A percentile compares a stretch with the other conserved stretches of the same genome.
Evolutionary conservation across 1,284 basidiomycete genomes (phyloP).

Genomic region (Bondarzewia mesenterica): DNA sequence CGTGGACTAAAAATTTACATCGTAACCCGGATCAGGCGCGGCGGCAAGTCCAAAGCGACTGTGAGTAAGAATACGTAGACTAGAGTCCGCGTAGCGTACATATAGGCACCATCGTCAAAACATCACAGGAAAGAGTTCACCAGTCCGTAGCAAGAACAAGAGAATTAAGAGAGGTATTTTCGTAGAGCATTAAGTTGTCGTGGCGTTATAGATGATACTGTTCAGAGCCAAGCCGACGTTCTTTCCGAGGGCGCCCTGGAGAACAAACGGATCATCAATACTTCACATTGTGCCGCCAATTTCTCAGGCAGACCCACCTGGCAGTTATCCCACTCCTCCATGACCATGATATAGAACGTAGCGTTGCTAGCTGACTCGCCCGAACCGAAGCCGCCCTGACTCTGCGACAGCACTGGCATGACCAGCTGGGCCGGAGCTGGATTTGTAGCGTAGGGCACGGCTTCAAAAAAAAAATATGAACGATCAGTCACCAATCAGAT

Average conservation of each 20-base stretch:
- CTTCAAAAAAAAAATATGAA: constrained; percentile 7
- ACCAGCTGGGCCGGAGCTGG: constrained; percentile 31
- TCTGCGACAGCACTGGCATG: constrained; percentile 41
- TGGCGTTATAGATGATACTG: constrained; percentile 23
- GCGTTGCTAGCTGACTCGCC: constrained; percentile 26
- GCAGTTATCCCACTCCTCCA: constrained; percentile 39
- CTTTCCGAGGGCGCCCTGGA: constrained; percentile 21
- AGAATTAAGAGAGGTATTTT: not conserved
- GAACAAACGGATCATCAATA: too few relatives aligned
- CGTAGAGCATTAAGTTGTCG: constrained; percentile 4
- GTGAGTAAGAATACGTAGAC: too few relatives aligned
- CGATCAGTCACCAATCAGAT: not conserved
- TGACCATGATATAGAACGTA: constrained; percentile 30
- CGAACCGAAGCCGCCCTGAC: constrained; percentile 31
- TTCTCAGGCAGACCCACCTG: constrained; percentile 17
- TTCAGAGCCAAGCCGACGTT: constrained; percentile 19
- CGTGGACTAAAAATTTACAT: too few relatives aligned
- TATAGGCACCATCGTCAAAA: too few relatives aligned
- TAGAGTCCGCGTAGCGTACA: too few relatives aligned
- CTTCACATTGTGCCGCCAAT: constrained; percentile 4
- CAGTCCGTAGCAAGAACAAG: not conserved
- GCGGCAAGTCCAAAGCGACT: too few relatives aligned
- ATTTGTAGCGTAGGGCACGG: constrained; percentile 30
- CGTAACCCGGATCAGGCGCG: too few relatives aligned
- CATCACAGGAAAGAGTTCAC: not conserved